phyloP scores from a whole-genome alignment of 2,329 filamentous ascomycete genomes.

The Microthyrium microscopicum region DNA sequence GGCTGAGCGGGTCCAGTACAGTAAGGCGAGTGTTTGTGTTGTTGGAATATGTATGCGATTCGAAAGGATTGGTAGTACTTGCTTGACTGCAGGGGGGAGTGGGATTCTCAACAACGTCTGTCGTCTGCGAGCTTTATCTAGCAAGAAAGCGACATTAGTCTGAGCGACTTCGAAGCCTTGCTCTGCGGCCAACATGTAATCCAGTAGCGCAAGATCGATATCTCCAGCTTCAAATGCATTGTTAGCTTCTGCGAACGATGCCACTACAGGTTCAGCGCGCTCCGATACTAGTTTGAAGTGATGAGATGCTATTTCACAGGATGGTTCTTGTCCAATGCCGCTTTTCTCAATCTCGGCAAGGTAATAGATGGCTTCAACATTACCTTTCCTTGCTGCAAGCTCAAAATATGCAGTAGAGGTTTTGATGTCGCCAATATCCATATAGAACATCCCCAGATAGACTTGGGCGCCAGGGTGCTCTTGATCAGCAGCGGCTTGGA shows the following conservation, averaged over 20 bases:
- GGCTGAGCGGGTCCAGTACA: slow-evolving; percentile 91
- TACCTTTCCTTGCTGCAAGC: slow-evolving; percentile 62
- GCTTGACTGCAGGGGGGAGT: background rate
- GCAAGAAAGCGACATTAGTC: slow-evolving; percentile 73
- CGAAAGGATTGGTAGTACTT: background rate
- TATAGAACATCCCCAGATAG: slow-evolving; percentile 64
- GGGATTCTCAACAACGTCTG: background rate
- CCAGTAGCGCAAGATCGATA: slow-evolving; percentile 60
- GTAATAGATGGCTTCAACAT: slow-evolving; percentile 84
- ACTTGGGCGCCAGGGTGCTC: slow-evolving; percentile 69
- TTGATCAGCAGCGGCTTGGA: slow-evolving; percentile 66
- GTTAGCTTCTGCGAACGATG: slow-evolving; percentile 70
- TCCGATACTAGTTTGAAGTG: slow-evolving; percentile 84
- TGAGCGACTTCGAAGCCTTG: slow-evolving; percentile 83
- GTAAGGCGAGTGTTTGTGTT: slow-evolving; percentile 54
- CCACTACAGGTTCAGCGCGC: slow-evolving; percentile 75
- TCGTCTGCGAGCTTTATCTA: slow-evolving; percentile 44
- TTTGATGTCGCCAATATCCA: slow-evolving; percentile 73
- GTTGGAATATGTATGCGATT: slow-evolving; percentile 23
- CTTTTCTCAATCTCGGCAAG: slow-evolving; percentile 73
- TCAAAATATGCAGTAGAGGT: slow-evolving; percentile 78
- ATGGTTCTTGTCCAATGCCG: slow-evolving; percentile 63
- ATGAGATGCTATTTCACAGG: slow-evolving; percentile 57
- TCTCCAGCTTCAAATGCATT: slow-evolving; percentile 66
- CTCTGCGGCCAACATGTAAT: slow-evolving; percentile 76